Conservation (phyloP, 1,139 yeast species). For the Yamadazyma trypodendri region DNA sequence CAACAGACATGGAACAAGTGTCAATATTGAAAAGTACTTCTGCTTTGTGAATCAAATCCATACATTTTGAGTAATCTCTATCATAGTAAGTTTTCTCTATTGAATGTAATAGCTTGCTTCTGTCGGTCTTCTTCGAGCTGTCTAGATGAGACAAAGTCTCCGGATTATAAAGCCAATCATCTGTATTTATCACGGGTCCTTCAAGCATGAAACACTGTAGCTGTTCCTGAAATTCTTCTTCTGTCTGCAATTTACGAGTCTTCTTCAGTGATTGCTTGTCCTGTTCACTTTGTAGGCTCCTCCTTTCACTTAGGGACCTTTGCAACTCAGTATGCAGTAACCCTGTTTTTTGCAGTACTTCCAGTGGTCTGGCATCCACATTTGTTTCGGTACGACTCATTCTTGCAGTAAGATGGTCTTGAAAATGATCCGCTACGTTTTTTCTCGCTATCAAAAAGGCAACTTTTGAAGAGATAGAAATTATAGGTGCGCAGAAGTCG, state of each 20-base stretch:
- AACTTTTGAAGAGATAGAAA: too few species aligned
- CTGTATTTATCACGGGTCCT: constrained; percentile 55
- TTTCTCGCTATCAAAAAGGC: too few species aligned
- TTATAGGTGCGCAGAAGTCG: too few species aligned
- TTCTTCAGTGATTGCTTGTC: constrained; percentile 2
- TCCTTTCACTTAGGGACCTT: too few species aligned
- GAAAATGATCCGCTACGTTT: too few species aligned
- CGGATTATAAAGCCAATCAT: constrained; percentile 42
- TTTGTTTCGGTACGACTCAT: too few species aligned
- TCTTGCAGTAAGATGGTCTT: too few species aligned
- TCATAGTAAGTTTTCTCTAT: constrained; percentile 53
- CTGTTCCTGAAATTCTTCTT: constrained; percentile 52
- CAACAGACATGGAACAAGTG: constrained; percentile 22
- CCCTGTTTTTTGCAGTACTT: too few species aligned
- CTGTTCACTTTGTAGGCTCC: not conserved
- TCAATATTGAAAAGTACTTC: constrained; percentile 31
- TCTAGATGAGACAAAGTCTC: constrained; percentile 22
- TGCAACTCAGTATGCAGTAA: too few species aligned
- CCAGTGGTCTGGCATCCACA: too few species aligned
- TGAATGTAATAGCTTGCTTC: constrained; percentile 37
- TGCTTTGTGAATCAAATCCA: constrained; percentile 28
- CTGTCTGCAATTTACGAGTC: constrained; percentile 55
- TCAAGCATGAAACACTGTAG: constrained; percentile 35
- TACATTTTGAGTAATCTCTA: constrained; percentile 45
- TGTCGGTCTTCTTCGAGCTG: constrained; percentile 29